Conservation (phyloP, 495 filamentous ascomycete species). For the Aspergillus incahuasiensis region DNA sequence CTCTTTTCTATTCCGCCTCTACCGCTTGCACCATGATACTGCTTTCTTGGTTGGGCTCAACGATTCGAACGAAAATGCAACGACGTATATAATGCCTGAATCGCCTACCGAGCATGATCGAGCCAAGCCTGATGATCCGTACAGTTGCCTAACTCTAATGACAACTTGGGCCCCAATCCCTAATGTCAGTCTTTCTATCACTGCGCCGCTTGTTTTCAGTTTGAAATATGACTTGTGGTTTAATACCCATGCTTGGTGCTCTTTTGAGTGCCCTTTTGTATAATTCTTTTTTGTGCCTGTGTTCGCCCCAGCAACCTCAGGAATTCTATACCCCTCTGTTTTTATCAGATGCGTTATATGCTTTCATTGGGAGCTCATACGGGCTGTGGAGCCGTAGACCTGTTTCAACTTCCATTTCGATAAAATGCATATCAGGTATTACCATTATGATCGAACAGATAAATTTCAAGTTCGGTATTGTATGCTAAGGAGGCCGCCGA, state of each 20-base stretch:
- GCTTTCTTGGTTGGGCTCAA: constrained; percentile 9
- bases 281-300: constrained; percentile 1
- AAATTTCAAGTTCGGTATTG: too few relatives aligned
- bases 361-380: background rate
- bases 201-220: background rate
- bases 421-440: background rate
- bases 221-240: background rate
- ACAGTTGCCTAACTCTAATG: constrained; percentile 33
- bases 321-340: constrained; percentile 13
- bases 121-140: constrained; percentile 17
- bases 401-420: background rate
- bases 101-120: background rate
- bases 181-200: background rate
- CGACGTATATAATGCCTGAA: constrained; percentile 15
- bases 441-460: background rate
- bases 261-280: constrained; percentile 8
- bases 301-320: background rate
- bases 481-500: too few relatives aligned
- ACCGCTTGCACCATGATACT: constrained; percentile 1
- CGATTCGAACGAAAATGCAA: constrained; percentile 29
- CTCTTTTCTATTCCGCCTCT: background rate
- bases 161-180: constrained; percentile 25
- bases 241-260: background rate
- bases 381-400: background rate
- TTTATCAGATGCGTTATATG: constrained; percentile 3